Evolutionary conservation across 441 rosid species (phyloP).

Genomic region (Brassica hybrid): DNA sequence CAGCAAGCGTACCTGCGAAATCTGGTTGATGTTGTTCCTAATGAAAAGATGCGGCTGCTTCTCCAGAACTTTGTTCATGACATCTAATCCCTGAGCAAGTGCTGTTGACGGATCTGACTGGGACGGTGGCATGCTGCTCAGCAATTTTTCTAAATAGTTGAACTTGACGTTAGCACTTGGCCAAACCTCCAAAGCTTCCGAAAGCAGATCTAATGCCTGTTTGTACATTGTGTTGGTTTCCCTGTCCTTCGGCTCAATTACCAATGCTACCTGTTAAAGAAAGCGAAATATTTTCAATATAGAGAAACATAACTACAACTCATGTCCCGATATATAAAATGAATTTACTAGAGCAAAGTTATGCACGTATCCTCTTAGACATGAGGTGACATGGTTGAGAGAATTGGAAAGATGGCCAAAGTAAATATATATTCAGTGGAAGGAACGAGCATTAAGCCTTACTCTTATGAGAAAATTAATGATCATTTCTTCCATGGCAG

Average conservation of each 20-base stretch:
- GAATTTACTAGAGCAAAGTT: constrained; percentile 17
- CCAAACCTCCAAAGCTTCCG: constrained; percentile 99
- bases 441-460: constrained; percentile 45
- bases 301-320: constrained; percentile 9
- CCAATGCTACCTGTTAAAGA: constrained; percentile 89
- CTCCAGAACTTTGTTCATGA: constrained; percentile 99
- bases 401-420: background rate
- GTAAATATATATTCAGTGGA: background rate
- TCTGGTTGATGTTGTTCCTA: constrained; percentile 91
- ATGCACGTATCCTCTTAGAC: constrained; percentile 15
- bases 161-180: constrained; percentile 98
- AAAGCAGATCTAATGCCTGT: constrained; percentile 94
- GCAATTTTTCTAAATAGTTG: constrained; percentile 92
- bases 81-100: constrained; percentile 99
- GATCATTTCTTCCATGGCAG: constrained; percentile 99
- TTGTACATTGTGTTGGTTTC: constrained; percentile 94
- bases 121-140: constrained; percentile 90
- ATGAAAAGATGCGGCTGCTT: constrained; percentile 97
- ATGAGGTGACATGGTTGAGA: constrained; percentile 26
- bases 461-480: constrained; percentile 98
- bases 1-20: constrained; percentile 78
- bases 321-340: constrained; percentile 9
- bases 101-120: constrained; percentile 98
- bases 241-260: constrained; percentile 99
- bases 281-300: background rate